phyloP scores from a whole-genome alignment of 495 filamentous ascomycete genomes.

The Mytilinidion resinicola region DNA sequence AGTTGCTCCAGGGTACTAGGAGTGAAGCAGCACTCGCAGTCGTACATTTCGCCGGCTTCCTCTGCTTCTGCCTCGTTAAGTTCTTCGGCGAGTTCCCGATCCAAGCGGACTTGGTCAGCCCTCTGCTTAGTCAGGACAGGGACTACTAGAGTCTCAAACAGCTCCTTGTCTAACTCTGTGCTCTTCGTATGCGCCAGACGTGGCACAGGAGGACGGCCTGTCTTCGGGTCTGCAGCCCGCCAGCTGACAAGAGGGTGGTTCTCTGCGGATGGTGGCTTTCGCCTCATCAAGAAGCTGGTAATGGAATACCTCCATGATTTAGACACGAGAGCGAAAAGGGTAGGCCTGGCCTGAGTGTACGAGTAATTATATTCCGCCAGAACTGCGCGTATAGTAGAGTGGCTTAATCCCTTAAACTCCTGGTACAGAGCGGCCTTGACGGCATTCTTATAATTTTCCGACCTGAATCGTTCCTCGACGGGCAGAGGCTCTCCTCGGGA shows the following conservation, averaged over 20 bases:
- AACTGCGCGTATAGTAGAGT: slow-evolving; percentile 77
- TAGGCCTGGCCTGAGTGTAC: slow-evolving; percentile 70
- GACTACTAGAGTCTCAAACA: slow-evolving; percentile 58
- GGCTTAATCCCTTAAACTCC: slow-evolving; percentile 77
- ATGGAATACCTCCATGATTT: slow-evolving; percentile 85
- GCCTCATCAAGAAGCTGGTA: slow-evolving; percentile 62
- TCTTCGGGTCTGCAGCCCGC: slow-evolving; percentile 45
- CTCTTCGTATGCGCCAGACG: slow-evolving; percentile 64
- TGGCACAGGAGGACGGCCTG: slow-evolving; percentile 46
- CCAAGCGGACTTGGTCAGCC: slow-evolving; percentile 53
- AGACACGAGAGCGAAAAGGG: slow-evolving; percentile 63
- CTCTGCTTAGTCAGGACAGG: slow-evolving; percentile 53
- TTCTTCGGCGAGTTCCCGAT: slow-evolving; percentile 56
- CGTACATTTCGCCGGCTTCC: slow-evolving; percentile 61
- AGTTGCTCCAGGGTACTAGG: slow-evolving; percentile 76
- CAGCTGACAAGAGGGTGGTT: slow-evolving; percentile 62
- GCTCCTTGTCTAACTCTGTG: slow-evolving; percentile 72
- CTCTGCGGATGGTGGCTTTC: slow-evolving; percentile 54
- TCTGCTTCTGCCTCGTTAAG: slow-evolving; percentile 74
- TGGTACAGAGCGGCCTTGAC: slow-evolving; percentile 56
- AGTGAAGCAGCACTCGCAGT: slow-evolving; percentile 86
- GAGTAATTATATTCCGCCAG: slow-evolving; percentile 87
- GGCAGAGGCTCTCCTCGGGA: slow-evolving; percentile 44
- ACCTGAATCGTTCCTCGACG: slow-evolving; percentile 67
- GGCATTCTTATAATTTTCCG: slow-evolving; percentile 62